Evolutionary conservation across 352 stramenopile genomes (phyloP).

Genomic region (Phytophthora pinifolia): DNA sequence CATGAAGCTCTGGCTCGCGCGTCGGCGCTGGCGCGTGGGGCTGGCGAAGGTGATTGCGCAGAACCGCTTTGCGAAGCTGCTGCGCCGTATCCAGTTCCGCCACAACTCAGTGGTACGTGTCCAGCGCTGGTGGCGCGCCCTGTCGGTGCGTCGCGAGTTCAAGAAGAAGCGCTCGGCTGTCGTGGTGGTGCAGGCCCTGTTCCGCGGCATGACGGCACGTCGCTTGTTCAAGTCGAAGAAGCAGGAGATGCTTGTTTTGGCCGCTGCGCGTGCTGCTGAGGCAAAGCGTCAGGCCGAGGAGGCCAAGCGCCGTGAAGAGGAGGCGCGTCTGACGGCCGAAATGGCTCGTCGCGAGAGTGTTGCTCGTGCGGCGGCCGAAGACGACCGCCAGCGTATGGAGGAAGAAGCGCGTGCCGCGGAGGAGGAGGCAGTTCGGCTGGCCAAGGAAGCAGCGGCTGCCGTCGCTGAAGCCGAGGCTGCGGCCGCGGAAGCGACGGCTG

Average conservation of each 20-base stretch:
- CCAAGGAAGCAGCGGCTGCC: constrained; percentile 62
- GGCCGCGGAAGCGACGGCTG: constrained; percentile 72
- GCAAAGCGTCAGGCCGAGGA: constrained; percentile 75
- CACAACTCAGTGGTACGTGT: constrained; percentile 55
- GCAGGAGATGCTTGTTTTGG: constrained; percentile 80
- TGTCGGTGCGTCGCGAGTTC: constrained; percentile 72
- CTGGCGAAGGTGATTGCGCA: constrained; percentile 76
- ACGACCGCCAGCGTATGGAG: constrained; percentile 76
- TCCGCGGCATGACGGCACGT: constrained; percentile 76
- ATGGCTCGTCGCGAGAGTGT: constrained; percentile 73
- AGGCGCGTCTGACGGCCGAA: constrained; percentile 59
- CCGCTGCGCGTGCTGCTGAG: constrained; percentile 71
- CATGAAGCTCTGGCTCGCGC: constrained; percentile 82
- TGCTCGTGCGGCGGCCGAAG: constrained; percentile 58
- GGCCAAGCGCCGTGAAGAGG: constrained; percentile 81
- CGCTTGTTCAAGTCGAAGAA: constrained; percentile 84
- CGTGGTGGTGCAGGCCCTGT: constrained; percentile 75
- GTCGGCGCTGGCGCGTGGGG: constrained; percentile 80
- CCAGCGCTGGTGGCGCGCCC: constrained; percentile 85
- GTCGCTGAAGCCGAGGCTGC: constrained; percentile 59
- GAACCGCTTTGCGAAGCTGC: constrained; percentile 64
- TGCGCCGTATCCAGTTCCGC: constrained; percentile 63
- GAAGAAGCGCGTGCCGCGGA: constrained; percentile 73
- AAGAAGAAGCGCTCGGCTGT: constrained; percentile 79
- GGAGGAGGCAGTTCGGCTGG: constrained; percentile 68